phyloP scores from a whole-genome alignment of 768 basidiomycete genomes.

The Punctularia strigosozonata region DNA sequence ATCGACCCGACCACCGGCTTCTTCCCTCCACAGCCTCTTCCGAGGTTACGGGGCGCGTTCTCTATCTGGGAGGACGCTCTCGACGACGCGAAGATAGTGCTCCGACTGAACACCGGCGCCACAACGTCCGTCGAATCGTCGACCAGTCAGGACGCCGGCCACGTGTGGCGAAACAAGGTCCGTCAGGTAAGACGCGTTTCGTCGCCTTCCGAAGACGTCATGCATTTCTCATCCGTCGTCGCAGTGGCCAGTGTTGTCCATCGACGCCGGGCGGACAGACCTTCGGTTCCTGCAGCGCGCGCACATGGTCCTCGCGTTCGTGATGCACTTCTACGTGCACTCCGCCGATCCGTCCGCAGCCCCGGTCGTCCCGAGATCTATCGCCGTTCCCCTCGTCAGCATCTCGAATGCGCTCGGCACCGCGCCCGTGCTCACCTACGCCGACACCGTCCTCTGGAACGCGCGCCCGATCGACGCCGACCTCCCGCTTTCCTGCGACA shows the following conservation, averaged over 20 bases:
- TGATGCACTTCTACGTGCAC: conserved; percentile 86
- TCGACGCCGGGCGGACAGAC: conserved; percentile 38
- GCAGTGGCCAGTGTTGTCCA: conserved; percentile 66
- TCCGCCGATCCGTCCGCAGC: conserved; percentile 43
- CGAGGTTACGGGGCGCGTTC: conserved; percentile 40
- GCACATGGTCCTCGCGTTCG: conserved; percentile 81
- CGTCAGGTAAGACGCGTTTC: conserved; percentile 35
- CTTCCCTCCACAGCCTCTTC: conserved; percentile 58
- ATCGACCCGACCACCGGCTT: conserved; percentile 52
- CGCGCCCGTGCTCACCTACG: conserved; percentile 92
- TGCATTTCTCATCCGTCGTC: conserved; percentile 3
- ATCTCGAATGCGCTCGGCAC: conserved; percentile 70
- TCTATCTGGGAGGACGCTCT: conserved; percentile 64
- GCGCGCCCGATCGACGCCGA: conserved; percentile 49
- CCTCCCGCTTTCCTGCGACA: conserved; percentile 51
- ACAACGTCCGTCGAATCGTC: conserved; percentile 34
- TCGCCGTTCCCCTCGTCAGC: conserved; percentile 66
- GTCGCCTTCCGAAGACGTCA: too few species aligned
- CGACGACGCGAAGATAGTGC: conserved; percentile 34
- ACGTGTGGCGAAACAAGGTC: conserved; percentile 55
- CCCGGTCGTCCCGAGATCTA: conserved; percentile 56
- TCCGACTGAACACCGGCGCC: conserved; percentile 52
- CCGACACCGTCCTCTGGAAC: conserved; percentile 95
- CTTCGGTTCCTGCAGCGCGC: conserved; percentile 66
- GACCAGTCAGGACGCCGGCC: conserved; percentile 44